A percentile compares a stretch with the other conserved stretches of the same genome.
These are phyloP conservation scores for Erythrobasidium yunnanense DNA, from an alignment of 768 basidiomycete genomes.

Conservation along the genomic window DNA sequence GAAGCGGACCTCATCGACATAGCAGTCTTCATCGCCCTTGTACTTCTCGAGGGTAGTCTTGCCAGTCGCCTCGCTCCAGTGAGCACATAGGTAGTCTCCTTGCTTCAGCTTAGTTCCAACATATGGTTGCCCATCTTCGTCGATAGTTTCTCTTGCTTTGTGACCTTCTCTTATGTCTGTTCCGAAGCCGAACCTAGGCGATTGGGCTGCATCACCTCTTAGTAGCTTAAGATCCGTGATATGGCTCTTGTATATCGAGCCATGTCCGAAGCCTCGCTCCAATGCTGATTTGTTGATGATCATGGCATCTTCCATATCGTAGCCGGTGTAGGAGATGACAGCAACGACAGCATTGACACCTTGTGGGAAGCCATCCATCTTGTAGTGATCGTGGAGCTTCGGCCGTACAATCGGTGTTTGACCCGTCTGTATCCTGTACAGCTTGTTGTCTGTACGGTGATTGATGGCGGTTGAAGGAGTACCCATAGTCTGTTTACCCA, in stretches of 20 bases:
- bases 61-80: conserved; percentile 72
- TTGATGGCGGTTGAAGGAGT: conserved; percentile 84
- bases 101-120: conserved; percentile 58
- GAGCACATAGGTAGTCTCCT: conserved; percentile 74
- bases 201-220: conserved; percentile 54
- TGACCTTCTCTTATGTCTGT: conserved; percentile 55
- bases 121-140: conserved; percentile 71
- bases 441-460: conserved; percentile 94
- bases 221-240: conserved; percentile 78
- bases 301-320: conserved; percentile 99
- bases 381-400: conserved; percentile 78
- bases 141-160: conserved; percentile 51
- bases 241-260: conserved; percentile 89
- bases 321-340: conserved; percentile 99
- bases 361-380: conserved; percentile 96
- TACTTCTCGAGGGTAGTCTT: conserved; percentile 81
- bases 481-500: conserved; percentile 99
- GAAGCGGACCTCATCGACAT: conserved; percentile 80
- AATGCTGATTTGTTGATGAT: conserved; percentile 98
- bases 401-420: conserved; percentile 94
- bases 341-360: conserved; percentile 97
- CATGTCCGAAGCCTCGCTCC: conserved; percentile 93
- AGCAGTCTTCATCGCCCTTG: conserved; percentile 85
- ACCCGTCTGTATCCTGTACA: conserved; percentile 87
- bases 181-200: conserved; percentile 69